Conservation (phyloP, 345 rosid species). For the Mangifera indica region DNA sequence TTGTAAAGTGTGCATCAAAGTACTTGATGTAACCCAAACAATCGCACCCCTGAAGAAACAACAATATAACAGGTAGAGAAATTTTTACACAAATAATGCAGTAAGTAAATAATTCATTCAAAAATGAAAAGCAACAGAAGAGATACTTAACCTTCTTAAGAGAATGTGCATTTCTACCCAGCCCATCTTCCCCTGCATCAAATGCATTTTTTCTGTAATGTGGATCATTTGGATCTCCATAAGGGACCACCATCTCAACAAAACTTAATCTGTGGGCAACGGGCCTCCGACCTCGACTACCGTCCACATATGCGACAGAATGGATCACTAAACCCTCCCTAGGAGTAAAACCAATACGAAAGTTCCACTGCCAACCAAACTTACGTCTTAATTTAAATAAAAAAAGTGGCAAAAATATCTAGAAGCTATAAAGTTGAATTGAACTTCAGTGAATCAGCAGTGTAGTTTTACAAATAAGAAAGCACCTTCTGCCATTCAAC, state of each 20-base stretch:
- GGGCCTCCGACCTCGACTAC: conserved; percentile 70
- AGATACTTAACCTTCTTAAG: conserved; percentile 57
- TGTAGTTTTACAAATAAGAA: conserved; percentile 1
- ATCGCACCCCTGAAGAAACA: conserved; percentile 63
- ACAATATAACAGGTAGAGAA: conserved; percentile 3
- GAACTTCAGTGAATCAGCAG: not conserved
- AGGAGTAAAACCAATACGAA: conserved; percentile 76
- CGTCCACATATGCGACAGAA: conserved; percentile 73
- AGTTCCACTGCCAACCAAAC: conserved; percentile 61
- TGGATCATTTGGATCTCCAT: conserved; percentile 83
- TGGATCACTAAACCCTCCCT: conserved; percentile 72
- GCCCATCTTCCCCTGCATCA: conserved; percentile 86
- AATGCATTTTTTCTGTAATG: conserved; percentile 78
- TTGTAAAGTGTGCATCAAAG: conserved; percentile 74
- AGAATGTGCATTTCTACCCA: conserved; percentile 79
- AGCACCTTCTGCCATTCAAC: conserved; percentile 72
- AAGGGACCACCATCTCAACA: conserved; percentile 84
- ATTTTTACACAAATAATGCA: not conserved
- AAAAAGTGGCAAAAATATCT: not conserved
- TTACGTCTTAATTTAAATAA: not conserved
- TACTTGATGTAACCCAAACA: conserved; percentile 71
- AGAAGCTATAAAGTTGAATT: not conserved
- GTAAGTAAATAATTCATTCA: not conserved
- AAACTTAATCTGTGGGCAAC: conserved; percentile 73
- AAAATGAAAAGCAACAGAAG: not conserved